Percentiles rank a stretch among this genome's conserved stretches.
phyloP scores from a whole-genome alignment of 768 basidiomycete species.

The Melanogaster broomeanus region DNA sequence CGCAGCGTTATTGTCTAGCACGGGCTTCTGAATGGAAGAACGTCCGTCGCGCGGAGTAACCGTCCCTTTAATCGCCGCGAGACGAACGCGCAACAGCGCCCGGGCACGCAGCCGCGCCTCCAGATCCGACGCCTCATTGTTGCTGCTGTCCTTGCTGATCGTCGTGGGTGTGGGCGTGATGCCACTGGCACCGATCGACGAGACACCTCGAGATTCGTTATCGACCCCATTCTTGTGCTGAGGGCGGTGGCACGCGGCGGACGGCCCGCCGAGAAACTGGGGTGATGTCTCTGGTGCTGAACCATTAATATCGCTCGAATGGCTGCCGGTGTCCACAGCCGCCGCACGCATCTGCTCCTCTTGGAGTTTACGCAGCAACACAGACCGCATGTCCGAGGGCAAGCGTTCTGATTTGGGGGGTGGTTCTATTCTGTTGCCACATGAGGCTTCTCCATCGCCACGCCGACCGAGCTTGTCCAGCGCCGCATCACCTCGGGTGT shows the following conservation, averaged over 20 bases:
- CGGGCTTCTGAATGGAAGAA: not conserved
- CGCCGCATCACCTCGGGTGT: not conserved
- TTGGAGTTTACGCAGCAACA: constrained; percentile 44
- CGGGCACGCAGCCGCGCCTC: constrained; percentile 50
- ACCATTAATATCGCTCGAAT: not conserved
- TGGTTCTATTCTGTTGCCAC: not conserved
- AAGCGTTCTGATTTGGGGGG: not conserved
- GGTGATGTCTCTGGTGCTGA: not conserved
- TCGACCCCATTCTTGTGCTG: constrained; percentile 11
- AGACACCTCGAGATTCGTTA: constrained; percentile 21
- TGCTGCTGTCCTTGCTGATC: not conserved
- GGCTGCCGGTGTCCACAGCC: constrained; percentile 14
- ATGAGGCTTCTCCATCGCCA: not conserved
- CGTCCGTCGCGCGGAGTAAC: not conserved
- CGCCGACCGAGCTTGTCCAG: not conserved
- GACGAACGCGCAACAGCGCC: constrained; percentile 48
- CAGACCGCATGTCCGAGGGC: constrained; percentile 31
- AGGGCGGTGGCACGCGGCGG: constrained; percentile 2
- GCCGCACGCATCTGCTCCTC: constrained; percentile 41
- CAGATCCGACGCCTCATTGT: constrained; percentile 11
- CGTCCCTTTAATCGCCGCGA: constrained; percentile 44
- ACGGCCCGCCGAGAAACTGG: not conserved
- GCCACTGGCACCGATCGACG: not conserved
- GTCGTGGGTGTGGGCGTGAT: not conserved
- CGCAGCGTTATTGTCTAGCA: not conserved